phyloP scores from a whole-genome alignment of 2,329 filamentous ascomycete genomes.

The Xylariaceae sp. region DNA sequence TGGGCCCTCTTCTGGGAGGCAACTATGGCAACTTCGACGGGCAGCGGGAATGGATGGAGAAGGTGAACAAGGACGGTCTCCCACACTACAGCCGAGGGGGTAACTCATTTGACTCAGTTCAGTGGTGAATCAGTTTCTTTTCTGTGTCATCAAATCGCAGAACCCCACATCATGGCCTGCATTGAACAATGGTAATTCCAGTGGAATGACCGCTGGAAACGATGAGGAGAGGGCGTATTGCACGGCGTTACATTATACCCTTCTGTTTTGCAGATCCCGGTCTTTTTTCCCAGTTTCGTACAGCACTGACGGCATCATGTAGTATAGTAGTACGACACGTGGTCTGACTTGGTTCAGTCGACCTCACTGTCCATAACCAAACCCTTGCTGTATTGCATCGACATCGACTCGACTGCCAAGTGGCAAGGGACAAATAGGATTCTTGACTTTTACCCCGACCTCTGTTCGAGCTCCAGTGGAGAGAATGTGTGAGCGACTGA shows the following conservation, averaged over 20 bases:
- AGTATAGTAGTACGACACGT: neutral
- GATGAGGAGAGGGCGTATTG: too few relatives aligned
- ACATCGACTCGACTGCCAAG: slow-evolving; percentile 20
- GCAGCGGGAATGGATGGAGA: slow-evolving; percentile 61
- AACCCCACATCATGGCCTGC: too few relatives aligned
- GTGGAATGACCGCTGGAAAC: too few relatives aligned
- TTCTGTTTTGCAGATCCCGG: neutral
- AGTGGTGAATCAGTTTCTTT: too few relatives aligned
- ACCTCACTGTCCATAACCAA: slow-evolving; percentile 2
- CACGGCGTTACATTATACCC: too few relatives aligned
- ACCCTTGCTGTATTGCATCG: slow-evolving; percentile 17
- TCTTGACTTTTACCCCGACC: too few relatives aligned
- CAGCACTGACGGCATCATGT: neutral
- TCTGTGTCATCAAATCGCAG: too few relatives aligned
- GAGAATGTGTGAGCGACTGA: neutral
- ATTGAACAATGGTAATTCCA: too few relatives aligned
- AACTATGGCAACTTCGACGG: slow-evolving; percentile 71
- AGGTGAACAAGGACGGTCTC: slow-evolving; percentile 40
- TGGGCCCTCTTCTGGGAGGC: slow-evolving; percentile 68
- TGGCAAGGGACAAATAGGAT: slow-evolving; percentile 24
- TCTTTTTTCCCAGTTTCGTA: neutral
- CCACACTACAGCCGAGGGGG: slow-evolving; percentile 1
- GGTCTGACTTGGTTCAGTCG: neutral
- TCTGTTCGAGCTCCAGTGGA: slow-evolving; percentile 5
- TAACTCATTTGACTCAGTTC: too few relatives aligned